Evolutionary conservation across 441 rosid species (phyloP), one percentile per base, ranked within the genome.

Genomic region (Croton laevigatus): DNA sequence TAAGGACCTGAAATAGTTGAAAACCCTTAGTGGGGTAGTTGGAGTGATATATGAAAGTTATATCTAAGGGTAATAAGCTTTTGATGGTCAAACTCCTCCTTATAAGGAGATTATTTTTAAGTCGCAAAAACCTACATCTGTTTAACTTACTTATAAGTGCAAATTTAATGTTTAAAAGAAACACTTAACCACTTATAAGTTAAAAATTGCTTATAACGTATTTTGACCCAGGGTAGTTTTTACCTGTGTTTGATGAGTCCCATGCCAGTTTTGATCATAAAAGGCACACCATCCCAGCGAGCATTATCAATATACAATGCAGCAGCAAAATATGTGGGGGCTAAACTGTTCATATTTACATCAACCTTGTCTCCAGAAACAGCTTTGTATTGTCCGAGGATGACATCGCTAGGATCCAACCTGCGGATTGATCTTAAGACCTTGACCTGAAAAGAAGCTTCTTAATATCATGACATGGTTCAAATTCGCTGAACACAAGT

Each of bases 221-320:
- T 27, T 27, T 27, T 27, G 32, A 27, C 32, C 32, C 1, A 2
- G 1, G 32, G 32, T 27, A 27, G 32, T 27, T 74, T 68, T 54
- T 9, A 87, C 94, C 89, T 84, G 84, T 86, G 96, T 72, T 91
- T 85, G 77, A 81, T 82, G 78, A 89, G 91, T 76, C 96, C 97
- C 75, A 82, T 80, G 70, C 97, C 95, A 2, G 91, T 86, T 78
- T 84, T 85, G 54, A 92, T 73, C 63, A 90, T 71, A 79, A 92
- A 87, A 54, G 95, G 97, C 68, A 90, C 96, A 62, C 93, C 91
- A 65, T 90, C 98, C 98, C 98, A 92, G 46, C 95, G 89, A 59
- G 91, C 90, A 89, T 89, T 90, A 70, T 89, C 91, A 23, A 93
- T 87, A 81, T 76, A 86, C 42, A 93, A 68, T 45, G 94, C 90